Percentiles rank a stretch among this genome's conserved stretches.
Evolutionary conservation across 345 rosid species (phyloP).

Genomic region (Stellera chamaejasme): DNA sequence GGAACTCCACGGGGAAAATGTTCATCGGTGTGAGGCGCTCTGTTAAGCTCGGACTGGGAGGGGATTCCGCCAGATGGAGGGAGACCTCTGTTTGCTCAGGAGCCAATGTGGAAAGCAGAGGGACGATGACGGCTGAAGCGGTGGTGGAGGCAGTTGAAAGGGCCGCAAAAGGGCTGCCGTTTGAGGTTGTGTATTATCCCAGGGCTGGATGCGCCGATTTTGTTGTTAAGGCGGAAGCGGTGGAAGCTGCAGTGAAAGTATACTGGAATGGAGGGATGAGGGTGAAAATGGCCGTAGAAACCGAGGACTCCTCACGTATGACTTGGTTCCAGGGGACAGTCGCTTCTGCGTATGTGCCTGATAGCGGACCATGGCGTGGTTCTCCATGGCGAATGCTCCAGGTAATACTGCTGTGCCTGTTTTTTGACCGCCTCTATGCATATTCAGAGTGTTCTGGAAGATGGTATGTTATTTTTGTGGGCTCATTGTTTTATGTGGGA

Average conservation of each 20-base stretch:
- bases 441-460: not conserved
- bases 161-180: slow-evolving; percentile 49
- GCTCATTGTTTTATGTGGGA: not conserved
- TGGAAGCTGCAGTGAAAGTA: slow-evolving; percentile 44
- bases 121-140: slow-evolving; percentile 35
- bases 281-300: slow-evolving; percentile 75
- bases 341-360: slow-evolving; percentile 26
- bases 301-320: slow-evolving; percentile 68
- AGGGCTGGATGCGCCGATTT: slow-evolving; percentile 68
- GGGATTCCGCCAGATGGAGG: slow-evolving; percentile 40
- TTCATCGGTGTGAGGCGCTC: slow-evolving; percentile 65
- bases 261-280: slow-evolving; percentile 61
- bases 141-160: slow-evolving; percentile 45
- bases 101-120: slow-evolving; percentile 26
- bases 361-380: slow-evolving; percentile 50
- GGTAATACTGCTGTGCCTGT: slow-evolving; percentile 29
- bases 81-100: slow-evolving; percentile 22
- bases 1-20: slow-evolving; percentile 39
- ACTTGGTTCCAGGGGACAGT: slow-evolving; percentile 76
- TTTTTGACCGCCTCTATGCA: not conserved
- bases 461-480: not conserved
- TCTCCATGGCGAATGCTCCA: slow-evolving; percentile 92
- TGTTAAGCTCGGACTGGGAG: slow-evolving; percentile 20
- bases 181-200: slow-evolving; percentile 79
- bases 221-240: slow-evolving; percentile 69